Evolutionary conservation across 768 basidiomycete species (phyloP).

Genomic region (Suillus cothurnatus): DNA sequence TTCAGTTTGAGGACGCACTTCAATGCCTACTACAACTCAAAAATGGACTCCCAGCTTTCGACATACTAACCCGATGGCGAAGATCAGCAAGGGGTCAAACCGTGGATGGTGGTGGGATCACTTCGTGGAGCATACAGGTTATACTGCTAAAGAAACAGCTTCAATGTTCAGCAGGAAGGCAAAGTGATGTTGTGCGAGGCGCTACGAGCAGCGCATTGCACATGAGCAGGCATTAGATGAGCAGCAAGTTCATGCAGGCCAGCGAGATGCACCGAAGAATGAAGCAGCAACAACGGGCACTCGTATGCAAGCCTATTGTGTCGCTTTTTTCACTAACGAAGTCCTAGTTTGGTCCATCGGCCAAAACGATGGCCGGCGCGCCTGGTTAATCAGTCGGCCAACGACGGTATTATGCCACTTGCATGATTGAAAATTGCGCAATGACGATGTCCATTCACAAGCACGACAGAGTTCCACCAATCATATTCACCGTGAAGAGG

Average conservation of each 20-base stretch:
- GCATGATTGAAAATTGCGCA: background rate
- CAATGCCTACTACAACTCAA: too few relatives aligned
- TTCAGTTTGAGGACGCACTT: too few relatives aligned
- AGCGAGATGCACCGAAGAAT: background rate
- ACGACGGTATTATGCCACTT: constrained; percentile 13
- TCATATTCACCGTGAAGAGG: constrained; percentile 1
- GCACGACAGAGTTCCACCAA: background rate
- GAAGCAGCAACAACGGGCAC: background rate
- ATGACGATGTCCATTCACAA: background rate
- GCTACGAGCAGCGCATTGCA: background rate
- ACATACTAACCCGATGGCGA: background rate
- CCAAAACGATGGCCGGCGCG: background rate
- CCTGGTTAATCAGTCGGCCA: too few relatives aligned
- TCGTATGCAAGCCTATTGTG: background rate
- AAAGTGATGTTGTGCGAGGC: background rate
- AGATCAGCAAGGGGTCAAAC: background rate
- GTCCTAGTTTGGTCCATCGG: constrained; percentile 15
- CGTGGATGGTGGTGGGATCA: background rate
- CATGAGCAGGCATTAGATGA: background rate
- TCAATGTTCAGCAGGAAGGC: background rate
- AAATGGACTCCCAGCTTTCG: background rate
- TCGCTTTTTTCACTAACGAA: background rate
- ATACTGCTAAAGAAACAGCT: background rate
- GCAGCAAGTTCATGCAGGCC: background rate
- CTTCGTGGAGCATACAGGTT: background rate